Base-by-base conservation (phyloP, 768 basidiomycete species). In the Russula brevipes region DNA sequence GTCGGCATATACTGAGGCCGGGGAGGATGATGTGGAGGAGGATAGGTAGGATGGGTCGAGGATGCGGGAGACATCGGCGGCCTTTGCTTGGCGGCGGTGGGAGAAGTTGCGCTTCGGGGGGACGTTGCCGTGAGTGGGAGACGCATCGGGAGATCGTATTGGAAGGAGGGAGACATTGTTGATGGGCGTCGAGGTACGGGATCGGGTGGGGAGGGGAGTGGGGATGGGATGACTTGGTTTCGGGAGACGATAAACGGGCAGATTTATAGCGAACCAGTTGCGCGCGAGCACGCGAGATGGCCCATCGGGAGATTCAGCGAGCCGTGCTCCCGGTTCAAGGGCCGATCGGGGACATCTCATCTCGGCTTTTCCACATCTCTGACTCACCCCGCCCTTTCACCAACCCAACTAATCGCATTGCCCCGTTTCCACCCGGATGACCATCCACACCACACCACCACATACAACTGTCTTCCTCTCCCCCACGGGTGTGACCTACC, bases 11-110 rank as follows among this genome's bases (percentile, higher is more conserved):
- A 79, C 84, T 36, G 76, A 69, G 5, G 70, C 68, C 5, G 69
- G 64, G 14, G 71, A 68, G 52, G 64, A 73, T 63, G 64, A 69
- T 47, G 68, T 69, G 58, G 71, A 64, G 65, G 74, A 36, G 56
- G 79, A 70, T 42, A 82, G 75, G 74, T 86, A 86, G 19, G 84
- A 75, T 5, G 85, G 85, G 76, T 86, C 85, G 68, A 86, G 83
- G 55, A 86, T 78, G 52, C 85, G 83, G 3, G 82, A 79, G 67
- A 86, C 78, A 74, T 86, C 85, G 5, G 79, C 75, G 9, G 75
- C 78, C 45, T 56, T 60, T 39, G 66, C 58, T 30, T 64, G 63
- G 45, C 47, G 59, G 41, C 50, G 52, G 41, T 66, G 59, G 42
- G 60, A 59, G 19, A 66, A 60, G 51, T 61, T 54, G 19, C 66